Conservation (phyloP, 2,329 filamentous ascomycete genomes). For the Hypocrella siamensis region DNA sequence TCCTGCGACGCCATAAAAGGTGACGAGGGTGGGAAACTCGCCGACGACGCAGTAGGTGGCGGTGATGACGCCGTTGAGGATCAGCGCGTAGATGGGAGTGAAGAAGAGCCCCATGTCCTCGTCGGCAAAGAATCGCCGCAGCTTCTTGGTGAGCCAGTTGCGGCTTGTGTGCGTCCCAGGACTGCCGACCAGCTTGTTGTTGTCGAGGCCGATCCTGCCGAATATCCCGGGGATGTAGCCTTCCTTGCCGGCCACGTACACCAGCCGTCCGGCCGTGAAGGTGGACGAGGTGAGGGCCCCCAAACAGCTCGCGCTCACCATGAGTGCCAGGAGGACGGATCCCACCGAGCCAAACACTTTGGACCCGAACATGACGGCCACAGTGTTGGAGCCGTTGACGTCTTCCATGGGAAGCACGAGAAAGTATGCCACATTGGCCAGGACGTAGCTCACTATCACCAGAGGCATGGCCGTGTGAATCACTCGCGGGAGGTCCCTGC, state of each 20-base stretch:
- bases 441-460: slow-evolving; percentile 77
- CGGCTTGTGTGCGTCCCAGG: slow-evolving; percentile 30
- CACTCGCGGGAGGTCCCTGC: slow-evolving; percentile 77
- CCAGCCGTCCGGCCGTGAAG: slow-evolving; percentile 81
- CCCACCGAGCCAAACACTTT: slow-evolving; percentile 80
- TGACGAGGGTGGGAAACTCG: slow-evolving; percentile 81
- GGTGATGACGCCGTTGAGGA: slow-evolving; percentile 65
- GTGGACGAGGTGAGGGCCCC: slow-evolving; percentile 88
- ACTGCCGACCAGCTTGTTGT: slow-evolving; percentile 16
- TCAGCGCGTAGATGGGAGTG: slow-evolving; percentile 84
- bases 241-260: slow-evolving; percentile 91
- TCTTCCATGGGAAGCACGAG: slow-evolving; percentile 69
- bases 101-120: slow-evolving; percentile 69
- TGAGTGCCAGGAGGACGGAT: slow-evolving; percentile 68
- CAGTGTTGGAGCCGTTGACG: slow-evolving; percentile 80
- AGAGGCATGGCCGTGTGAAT: slow-evolving; percentile 95
- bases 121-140: slow-evolving; percentile 56
- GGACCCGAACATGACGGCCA: slow-evolving; percentile 85
- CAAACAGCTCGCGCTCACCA: slow-evolving; percentile 84
- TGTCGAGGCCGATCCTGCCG: slow-evolving; percentile 60
- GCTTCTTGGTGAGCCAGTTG: slow-evolving; percentile 40
- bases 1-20: slow-evolving; percentile 93
- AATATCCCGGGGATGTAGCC: slow-evolving; percentile 79
- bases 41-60: slow-evolving; percentile 67
- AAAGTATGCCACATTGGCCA: slow-evolving; percentile 89